Percentiles rank a stretch among this genome's conserved stretches.
These are phyloP conservation scores for Nothophaeocryptopus gaeumannii DNA, from an alignment of 2,329 filamentous ascomycete species.

Conservation along the genomic window DNA sequence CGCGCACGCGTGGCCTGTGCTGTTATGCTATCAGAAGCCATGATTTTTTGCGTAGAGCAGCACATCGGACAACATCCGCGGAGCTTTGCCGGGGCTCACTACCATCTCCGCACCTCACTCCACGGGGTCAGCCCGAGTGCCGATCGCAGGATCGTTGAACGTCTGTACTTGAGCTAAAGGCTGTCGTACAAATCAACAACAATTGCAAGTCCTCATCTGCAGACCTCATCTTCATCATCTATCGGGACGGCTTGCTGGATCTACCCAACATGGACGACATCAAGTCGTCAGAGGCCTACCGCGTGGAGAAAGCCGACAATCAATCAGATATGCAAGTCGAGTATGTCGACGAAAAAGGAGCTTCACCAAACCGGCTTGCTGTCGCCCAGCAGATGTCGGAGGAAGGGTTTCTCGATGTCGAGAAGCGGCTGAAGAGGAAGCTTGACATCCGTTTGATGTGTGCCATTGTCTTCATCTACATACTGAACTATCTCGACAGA, in stretches of 20 bases:
- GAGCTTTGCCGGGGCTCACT: too few relatives aligned
- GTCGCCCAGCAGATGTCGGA: constrained; percentile 3
- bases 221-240: background rate
- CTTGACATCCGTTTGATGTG: constrained; percentile 66
- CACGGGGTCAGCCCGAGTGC: too few relatives aligned
- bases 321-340: background rate
- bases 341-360: background rate
- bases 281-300: background rate
- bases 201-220: background rate
- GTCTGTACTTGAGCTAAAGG: too few relatives aligned
- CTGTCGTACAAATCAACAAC: too few relatives aligned
- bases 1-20: too few relatives aligned
- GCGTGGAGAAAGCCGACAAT: background rate
- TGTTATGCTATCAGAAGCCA: too few relatives aligned
- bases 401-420: constrained; percentile 4
- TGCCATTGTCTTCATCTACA: constrained; percentile 69
- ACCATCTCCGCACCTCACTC: too few relatives aligned
- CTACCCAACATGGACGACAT: background rate
- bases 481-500: constrained; percentile 65
- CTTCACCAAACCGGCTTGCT: background rate
- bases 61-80: too few relatives aligned
- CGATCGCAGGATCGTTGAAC: too few relatives aligned
- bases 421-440: constrained; percentile 47
- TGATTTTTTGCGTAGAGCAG: background rate
- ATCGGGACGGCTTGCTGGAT: background rate